A percentile compares a stretch with the other conserved stretches of the same genome.
Conservation (phyloP, 371 early-diverging fungal genomes). For the Haplosporangium sp. region DNA sequence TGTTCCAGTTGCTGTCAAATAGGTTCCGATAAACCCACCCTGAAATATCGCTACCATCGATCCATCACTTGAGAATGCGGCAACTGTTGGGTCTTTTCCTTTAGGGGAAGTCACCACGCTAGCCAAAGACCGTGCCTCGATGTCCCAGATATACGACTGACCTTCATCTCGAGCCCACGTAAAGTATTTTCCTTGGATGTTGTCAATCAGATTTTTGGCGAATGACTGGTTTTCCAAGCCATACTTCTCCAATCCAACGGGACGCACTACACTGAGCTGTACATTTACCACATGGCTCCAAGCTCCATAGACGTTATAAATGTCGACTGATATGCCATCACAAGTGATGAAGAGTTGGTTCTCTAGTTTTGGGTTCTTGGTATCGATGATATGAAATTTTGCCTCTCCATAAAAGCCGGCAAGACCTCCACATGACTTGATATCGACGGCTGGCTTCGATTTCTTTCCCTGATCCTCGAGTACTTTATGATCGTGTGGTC, state of each 20-base stretch:
- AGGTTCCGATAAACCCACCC: slow-evolving; percentile 13
- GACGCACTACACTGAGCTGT: not conserved
- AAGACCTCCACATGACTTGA: slow-evolving; percentile 1
- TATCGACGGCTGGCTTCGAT: not conserved
- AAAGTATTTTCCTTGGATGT: slow-evolving; percentile 14
- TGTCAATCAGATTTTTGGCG: not conserved
- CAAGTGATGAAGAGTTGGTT: slow-evolving; percentile 29
- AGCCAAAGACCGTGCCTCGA: slow-evolving; percentile 14
- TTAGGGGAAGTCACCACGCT: not conserved
- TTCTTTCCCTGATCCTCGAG: too few relatives aligned
- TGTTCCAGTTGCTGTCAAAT: slow-evolving; percentile 25
- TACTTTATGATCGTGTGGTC: too few relatives aligned
- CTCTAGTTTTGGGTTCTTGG: slow-evolving; percentile 8
- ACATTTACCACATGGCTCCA: slow-evolving; percentile 18
- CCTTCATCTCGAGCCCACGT: slow-evolving; percentile 1
- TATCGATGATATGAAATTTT: slow-evolving; percentile 22
- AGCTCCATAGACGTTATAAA: slow-evolving; percentile 10
- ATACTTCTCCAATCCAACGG: not conserved
- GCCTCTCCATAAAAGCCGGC: slow-evolving; percentile 12
- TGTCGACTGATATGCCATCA: slow-evolving; percentile 11
- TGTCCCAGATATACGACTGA: slow-evolving; percentile 17
- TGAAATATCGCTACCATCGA: slow-evolving; percentile 20
- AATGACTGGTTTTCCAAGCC: not conserved
- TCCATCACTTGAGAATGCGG: slow-evolving; percentile 17
- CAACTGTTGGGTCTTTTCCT: not conserved